Percentiles rank a stretch among this genome's conserved stretches.
phyloP scores from a whole-genome alignment of 495 filamentous ascomycete species.

The Letharia lupina region DNA sequence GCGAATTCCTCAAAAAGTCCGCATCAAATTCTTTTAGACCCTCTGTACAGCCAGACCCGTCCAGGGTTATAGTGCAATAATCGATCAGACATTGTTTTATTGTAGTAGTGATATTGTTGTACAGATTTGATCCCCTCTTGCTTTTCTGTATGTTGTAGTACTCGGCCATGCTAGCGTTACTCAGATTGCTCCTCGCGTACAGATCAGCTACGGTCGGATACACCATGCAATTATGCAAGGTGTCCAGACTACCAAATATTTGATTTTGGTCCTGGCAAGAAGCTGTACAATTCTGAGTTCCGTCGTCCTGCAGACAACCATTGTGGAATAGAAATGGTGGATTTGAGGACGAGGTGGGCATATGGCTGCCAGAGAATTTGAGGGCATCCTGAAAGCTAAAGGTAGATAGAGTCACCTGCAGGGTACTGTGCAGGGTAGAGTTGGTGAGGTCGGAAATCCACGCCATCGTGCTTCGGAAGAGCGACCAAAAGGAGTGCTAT shows the following conservation, averaged over 20 bases:
- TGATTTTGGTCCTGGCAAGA: background rate
- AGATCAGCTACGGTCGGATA: background rate
- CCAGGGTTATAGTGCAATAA: background rate
- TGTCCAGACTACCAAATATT: constrained; percentile 4
- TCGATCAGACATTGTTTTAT: constrained; percentile 4
- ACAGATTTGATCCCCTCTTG: background rate
- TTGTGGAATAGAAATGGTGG: background rate
- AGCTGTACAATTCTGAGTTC: constrained; percentile 1
- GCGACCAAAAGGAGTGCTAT: background rate
- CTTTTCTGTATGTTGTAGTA: background rate
- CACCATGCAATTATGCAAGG: constrained; percentile 13
- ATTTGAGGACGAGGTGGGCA: background rate
- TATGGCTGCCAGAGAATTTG: too few species aligned
- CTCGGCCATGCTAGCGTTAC: background rate
- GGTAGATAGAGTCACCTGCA: background rate
- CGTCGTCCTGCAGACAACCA: background rate
- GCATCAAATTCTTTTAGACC: background rate
- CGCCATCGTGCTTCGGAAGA: background rate
- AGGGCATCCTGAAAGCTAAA: constrained; percentile 9
- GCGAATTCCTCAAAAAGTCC: background rate
- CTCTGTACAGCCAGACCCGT: background rate
- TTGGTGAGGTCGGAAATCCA: background rate
- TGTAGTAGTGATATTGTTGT: background rate
- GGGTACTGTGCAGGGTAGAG: background rate
- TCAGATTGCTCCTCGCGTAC: background rate